Percentiles rank a stretch among this genome's conserved stretches.
Evolutionary conservation across 139 green algal genomes (phyloP).

Genomic region (Chlamydomonas schloesseri): DNA sequence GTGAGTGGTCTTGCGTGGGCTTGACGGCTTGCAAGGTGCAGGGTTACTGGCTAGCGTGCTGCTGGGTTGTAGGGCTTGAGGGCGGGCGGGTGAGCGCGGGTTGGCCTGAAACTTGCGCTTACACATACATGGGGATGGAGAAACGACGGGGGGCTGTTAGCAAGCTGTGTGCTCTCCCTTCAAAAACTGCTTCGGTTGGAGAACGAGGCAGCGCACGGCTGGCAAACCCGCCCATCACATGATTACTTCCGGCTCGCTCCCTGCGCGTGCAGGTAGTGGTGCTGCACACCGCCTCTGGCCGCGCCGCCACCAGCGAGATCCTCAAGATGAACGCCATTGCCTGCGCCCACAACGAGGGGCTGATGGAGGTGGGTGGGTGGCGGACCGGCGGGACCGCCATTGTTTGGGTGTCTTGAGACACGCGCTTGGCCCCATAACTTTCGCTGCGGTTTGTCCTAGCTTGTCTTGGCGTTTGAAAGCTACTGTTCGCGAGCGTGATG

Average conservation of each 20-base stretch:
- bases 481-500: too few species aligned
- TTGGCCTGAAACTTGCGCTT: too few species aligned
- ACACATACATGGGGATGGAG: not conserved
- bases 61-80: not conserved
- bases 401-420: too few species aligned
- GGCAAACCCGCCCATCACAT: too few species aligned
- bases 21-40: not conserved
- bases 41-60: not conserved
- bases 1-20: conserved; percentile 35
- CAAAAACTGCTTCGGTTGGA: too few species aligned
- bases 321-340: conserved; percentile 80
- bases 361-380: conserved; percentile 44
- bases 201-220: too few species aligned
- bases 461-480: too few species aligned
- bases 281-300: conserved; percentile 64
- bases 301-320: conserved; percentile 64
- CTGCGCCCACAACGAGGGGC: conserved; percentile 56
- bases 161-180: too few species aligned
- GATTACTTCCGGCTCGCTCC: too few species aligned
- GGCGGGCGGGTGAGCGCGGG: not conserved
- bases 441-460: too few species aligned
- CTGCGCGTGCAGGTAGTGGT: conserved; percentile 68
- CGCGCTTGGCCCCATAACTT: too few species aligned
- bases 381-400: too few species aligned
- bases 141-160: not conserved